Evolutionary conservation across 1,139 yeast genomes (phyloP), one percentile per base, ranked within the genome.

Genomic region (Protomyces lactucae-debilis): DNA sequence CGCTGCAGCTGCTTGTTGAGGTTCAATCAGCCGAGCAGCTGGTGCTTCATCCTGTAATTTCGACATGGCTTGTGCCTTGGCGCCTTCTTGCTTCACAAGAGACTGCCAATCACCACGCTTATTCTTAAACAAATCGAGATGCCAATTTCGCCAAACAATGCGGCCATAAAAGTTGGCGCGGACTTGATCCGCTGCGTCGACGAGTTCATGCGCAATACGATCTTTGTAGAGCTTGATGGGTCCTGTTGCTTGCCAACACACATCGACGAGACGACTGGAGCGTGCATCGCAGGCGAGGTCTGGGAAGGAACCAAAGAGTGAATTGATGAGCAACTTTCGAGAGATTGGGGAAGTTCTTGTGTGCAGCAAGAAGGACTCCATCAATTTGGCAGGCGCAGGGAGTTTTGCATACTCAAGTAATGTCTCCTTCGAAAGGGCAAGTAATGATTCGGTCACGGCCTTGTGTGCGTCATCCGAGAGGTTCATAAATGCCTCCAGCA

Each of bases 91-190:
- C 28, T 52, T 53, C 37, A 56, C 40, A 51, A 56, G 52, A 23
- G 51, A 53, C 39, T 60, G 54, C 69, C 67, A 66, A 12, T 60
- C 60, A 48, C 60, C 65, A 12, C 57, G 64, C 39, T 48, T 52
- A 45, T 63, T 57, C 21, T 40, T 48, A 48, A 85, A 89, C 70
- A 85, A 76, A 72, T 90, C 97, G 86, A 91, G 82, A 39, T 82
- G 77, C 98, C 98, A 93, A 74, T 92, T 93, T 73, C 88, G 88
- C 98, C 98, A 93, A 1, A 93, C 98, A 70, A 85, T 82, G 73
- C 87, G 84, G 55, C 99, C 99, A 72, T 93, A 93, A 28, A 80
- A 82, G 73, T 96, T 87, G 68, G 86, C 89, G 69, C 82, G 81
- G 39, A 83, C 85, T 40, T 86, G 82, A 23, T 68, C 65, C 23